These are phyloP conservation scores for Xylariales sp. DNA, from an alignment of 2,329 filamentous ascomycete species.

Conservation along the genomic window DNA sequence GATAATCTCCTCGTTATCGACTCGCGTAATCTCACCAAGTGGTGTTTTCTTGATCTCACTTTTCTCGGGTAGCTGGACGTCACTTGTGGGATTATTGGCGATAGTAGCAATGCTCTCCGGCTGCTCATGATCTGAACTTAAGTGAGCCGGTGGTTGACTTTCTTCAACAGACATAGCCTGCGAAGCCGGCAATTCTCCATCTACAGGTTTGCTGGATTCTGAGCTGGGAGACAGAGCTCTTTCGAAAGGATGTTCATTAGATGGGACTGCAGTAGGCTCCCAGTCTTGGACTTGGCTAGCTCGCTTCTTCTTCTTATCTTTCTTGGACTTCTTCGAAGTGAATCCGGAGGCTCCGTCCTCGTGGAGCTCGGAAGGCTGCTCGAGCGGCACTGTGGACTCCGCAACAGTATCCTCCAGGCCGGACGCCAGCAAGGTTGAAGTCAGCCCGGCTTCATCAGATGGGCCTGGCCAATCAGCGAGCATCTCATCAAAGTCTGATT, in stretches of 20 bases:
- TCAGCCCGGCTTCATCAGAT: not conserved
- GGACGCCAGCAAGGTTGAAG: no score
- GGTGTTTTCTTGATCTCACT: no score
- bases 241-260: not conserved
- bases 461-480: constrained; percentile 10
- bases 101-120: no score
- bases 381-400: not conserved
- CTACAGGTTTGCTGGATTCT: not conserved
- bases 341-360: not conserved
- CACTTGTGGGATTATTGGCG: no score
- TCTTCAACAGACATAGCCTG: no score
- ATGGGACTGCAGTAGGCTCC: not conserved
- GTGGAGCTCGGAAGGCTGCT: not conserved
- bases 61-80: no score
- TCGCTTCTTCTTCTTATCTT: constrained; percentile 25
- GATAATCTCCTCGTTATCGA: no score
- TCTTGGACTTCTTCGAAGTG: not conserved
- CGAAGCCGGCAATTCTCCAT: no score
- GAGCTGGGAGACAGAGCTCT: not conserved
- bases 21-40: no score
- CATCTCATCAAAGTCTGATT: constrained; percentile 13
- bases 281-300: constrained; percentile 1
- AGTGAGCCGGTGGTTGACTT: no score
- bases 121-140: no score
- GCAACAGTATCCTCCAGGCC: no score